These are phyloP conservation scores for Senna siamea DNA, from an alignment of 306 rosid species.

Conservation along the genomic window DNA sequence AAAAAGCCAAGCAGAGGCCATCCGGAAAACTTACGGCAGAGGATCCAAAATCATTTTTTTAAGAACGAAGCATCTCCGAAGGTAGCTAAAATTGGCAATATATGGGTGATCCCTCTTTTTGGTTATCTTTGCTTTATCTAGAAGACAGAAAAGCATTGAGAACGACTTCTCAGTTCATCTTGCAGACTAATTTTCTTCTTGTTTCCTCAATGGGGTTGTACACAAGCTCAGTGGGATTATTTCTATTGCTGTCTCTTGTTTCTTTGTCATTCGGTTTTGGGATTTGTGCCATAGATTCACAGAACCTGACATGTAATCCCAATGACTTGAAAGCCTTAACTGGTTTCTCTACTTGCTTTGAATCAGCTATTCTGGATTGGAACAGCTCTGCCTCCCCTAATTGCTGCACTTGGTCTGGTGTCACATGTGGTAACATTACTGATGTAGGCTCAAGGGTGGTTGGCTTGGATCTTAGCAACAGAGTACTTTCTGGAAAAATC, in stretches of 20 bases:
- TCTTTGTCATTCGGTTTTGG: conserved; percentile 12
- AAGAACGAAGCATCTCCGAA: too few relatives aligned
- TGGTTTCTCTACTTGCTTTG: conserved; percentile 39
- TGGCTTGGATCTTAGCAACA: conserved; percentile 37
- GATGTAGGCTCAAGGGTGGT: conserved; percentile 28
- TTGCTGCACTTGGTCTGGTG: conserved; percentile 44
- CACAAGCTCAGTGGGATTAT: not conserved
- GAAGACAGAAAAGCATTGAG: too few relatives aligned
- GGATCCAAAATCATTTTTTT: too few relatives aligned
- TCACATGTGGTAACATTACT: conserved; percentile 27
- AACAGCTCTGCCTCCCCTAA: not conserved
- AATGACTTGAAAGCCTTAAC: conserved; percentile 40
- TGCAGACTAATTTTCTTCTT: too few relatives aligned
- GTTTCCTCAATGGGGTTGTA: not conserved
- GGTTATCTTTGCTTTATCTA: too few relatives aligned
- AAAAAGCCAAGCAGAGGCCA: too few relatives aligned
- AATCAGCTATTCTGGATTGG: conserved; percentile 30
- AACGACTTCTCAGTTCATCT: too few relatives aligned
- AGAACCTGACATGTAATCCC: conserved; percentile 19
- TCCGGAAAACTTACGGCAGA: too few relatives aligned
- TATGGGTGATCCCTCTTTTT: too few relatives aligned
- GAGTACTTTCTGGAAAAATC: conserved; percentile 25
- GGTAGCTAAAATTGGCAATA: too few relatives aligned
- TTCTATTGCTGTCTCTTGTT: conserved; percentile 3
- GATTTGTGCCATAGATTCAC: conserved; percentile 7